Evolutionary conservation across 495 filamentous ascomycete species (phyloP).

Genomic region (Cryomyces antarcticus): DNA sequence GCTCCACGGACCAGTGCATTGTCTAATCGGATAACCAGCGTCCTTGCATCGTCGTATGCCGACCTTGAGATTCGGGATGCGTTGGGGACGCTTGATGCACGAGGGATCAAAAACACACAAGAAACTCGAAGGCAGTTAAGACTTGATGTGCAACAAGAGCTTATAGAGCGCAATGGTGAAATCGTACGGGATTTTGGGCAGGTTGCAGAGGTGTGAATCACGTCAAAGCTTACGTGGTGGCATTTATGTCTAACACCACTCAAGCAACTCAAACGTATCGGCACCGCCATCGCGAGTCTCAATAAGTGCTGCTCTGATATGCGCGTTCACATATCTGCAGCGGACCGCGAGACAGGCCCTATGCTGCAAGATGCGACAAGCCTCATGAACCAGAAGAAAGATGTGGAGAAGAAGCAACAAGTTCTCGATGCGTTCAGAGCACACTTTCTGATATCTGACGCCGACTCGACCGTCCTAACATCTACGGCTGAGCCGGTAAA

Average conservation of each 20-base stretch:
- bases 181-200: constrained; percentile 79
- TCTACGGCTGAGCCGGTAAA: constrained; percentile 61
- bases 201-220: constrained; percentile 56
- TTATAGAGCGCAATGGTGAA: constrained; percentile 81
- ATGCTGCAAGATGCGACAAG: constrained; percentile 60
- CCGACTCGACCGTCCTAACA: constrained; percentile 52
- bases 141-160: constrained; percentile 75
- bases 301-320: constrained; percentile 71
- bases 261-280: constrained; percentile 75
- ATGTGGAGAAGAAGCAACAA: constrained; percentile 70
- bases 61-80: constrained; percentile 84
- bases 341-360: constrained; percentile 53
- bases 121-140: constrained; percentile 64
- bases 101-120: constrained; percentile 50
- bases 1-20: constrained; percentile 32
- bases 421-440: constrained; percentile 64
- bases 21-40: constrained; percentile 55
- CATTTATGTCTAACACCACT: neutral
- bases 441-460: constrained; percentile 68
- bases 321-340: constrained; percentile 50
- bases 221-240: neutral
- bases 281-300: constrained; percentile 51
- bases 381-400: constrained; percentile 51
- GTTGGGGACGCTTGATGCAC: constrained; percentile 52
- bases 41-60: constrained; percentile 80